phyloP scores from a whole-genome alignment of 257 asterid species.

The Salvia hispanica region DNA sequence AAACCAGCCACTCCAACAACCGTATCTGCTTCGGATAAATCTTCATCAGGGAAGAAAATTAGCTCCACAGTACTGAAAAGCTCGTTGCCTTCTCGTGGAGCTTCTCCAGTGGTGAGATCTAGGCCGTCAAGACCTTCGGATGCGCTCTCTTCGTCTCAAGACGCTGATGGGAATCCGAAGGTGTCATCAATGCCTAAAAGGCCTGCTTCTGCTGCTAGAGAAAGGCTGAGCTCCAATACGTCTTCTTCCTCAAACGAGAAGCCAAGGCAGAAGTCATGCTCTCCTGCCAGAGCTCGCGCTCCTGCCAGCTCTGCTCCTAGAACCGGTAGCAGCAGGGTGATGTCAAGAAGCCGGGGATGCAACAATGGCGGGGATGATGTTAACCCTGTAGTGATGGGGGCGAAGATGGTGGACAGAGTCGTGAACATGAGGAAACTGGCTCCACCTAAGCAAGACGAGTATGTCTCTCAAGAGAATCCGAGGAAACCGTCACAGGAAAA shows the following conservation, averaged over 20 bases:
- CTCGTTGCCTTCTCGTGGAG: slow-evolving; percentile 45
- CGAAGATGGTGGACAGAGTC: slow-evolving; percentile 85
- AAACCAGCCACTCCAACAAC: slow-evolving; percentile 39
- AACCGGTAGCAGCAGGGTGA: slow-evolving; percentile 36
- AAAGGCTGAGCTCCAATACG: slow-evolving; percentile 38
- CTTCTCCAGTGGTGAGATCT: slow-evolving; percentile 51
- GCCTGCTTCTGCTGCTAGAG: slow-evolving; percentile 71
- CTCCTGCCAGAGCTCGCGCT: slow-evolving; percentile 55
- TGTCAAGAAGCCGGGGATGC: slow-evolving; percentile 53
- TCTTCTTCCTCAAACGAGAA: slow-evolving; percentile 41
- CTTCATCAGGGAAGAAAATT: slow-evolving; percentile 40
- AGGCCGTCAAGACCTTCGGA: slow-evolving; percentile 55
- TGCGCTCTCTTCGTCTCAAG: slow-evolving; percentile 35
- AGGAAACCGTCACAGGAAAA: slow-evolving; percentile 55
- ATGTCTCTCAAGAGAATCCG: slow-evolving; percentile 35
- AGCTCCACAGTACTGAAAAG: slow-evolving; percentile 36
- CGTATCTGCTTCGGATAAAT: slow-evolving; percentile 31
- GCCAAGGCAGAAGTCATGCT: slow-evolving; percentile 62
- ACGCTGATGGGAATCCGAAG: slow-evolving; percentile 40
- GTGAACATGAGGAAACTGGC: slow-evolving; percentile 92
- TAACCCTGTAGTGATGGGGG: slow-evolving; percentile 75
- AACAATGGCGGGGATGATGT: slow-evolving; percentile 51
- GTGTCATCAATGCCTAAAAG: slow-evolving; percentile 44
- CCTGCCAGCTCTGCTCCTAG: slow-evolving; percentile 30
- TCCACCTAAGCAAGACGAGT: slow-evolving; percentile 69